phyloP scores from a whole-genome alignment of 495 filamentous ascomycete genomes.

The Aspergillus egyptiacus region DNA sequence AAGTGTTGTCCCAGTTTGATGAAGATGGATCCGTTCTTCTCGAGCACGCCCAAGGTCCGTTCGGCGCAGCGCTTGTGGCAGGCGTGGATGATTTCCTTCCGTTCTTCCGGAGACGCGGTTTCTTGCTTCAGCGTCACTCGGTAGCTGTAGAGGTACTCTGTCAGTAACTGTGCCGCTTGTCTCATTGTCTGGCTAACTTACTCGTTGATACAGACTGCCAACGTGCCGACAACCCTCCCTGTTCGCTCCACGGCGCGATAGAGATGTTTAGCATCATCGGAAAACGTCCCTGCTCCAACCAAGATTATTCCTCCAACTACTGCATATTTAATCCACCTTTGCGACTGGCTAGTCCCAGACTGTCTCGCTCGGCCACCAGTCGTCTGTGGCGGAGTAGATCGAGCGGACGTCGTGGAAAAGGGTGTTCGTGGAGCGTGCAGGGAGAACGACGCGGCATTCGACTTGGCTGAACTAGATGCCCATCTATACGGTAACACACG shows the following conservation, averaged over 20 bases:
- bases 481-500: slow-evolving; percentile 2
- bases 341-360: slow-evolving; percentile 16
- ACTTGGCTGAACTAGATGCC: not conserved
- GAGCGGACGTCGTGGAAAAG: slow-evolving; percentile 15
- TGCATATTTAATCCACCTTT: slow-evolving; percentile 38
- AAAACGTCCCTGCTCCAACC: slow-evolving; percentile 57
- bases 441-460: not conserved
- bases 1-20: slow-evolving; percentile 97
- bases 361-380: slow-evolving; percentile 11
- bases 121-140: slow-evolving; percentile 69
- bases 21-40: slow-evolving; percentile 95
- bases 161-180: not conserved
- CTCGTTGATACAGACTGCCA: slow-evolving; percentile 87
- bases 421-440: not conserved
- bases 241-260: slow-evolving; percentile 71
- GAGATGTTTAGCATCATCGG: slow-evolving; percentile 64
- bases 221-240: slow-evolving; percentile 67
- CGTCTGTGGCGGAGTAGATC: slow-evolving; percentile 14
- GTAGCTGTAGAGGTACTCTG: slow-evolving; percentile 50
- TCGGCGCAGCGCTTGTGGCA: slow-evolving; percentile 93
- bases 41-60: slow-evolving; percentile 77
- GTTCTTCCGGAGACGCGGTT: slow-evolving; percentile 53
- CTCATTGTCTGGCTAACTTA: slow-evolving; percentile 41
- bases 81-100: slow-evolving; percentile 59
- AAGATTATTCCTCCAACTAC: slow-evolving; percentile 50